Evolutionary conservation across 2,329 filamentous ascomycete species (phyloP), one percentile per base, ranked within the genome.

Genomic region (Knoxdaviesia capensis): DNA sequence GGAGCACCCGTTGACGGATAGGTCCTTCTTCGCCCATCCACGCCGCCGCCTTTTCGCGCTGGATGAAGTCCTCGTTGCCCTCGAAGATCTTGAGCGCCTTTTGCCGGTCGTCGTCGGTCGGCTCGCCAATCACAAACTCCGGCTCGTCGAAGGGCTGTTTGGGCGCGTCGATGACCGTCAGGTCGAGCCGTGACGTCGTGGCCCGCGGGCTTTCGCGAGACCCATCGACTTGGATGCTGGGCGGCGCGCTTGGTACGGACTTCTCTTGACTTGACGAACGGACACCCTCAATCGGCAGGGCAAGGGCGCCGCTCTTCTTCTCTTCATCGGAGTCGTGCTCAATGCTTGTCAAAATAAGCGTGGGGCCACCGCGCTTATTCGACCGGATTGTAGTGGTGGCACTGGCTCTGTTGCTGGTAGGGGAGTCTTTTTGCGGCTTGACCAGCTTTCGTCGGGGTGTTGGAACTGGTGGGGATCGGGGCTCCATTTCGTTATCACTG

Each of bases 51-150:
- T 80, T 79, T 32, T 80, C 75, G 53, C 84, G 86, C 36, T 70
- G 69, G 28, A 90, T 77, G 45, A 87, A 80, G 41, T 84, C 77
- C 53, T 94, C 86, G 46, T 79, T 74, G 35, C 87, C 86, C 44
- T 88, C 79, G 54, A 74, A 96, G 36, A 98, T 85, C 53, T 77
- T 78, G 50, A 77, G 71, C 1, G 88, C 90, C 54, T 81, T 83
- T 49, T 80, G 73, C 20, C 71, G 68, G 50, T 94, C 86, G 44
- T 81, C 76, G 34, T 76, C 71, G 1, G 73, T 69, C 6, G 71
- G 71, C 29, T 74, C 67, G 32, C 71, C 71, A 32, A 74, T 56
- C 2, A 71, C 58, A 39, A 74, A 69, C 28, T 70, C 65, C 5
- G 71, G 71, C 51, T 75, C 71, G 41, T 76, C 71, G 7, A 75